Conservation (phyloP, 208 protist species). For the Acanthamoeba culbertsoni region DNA sequence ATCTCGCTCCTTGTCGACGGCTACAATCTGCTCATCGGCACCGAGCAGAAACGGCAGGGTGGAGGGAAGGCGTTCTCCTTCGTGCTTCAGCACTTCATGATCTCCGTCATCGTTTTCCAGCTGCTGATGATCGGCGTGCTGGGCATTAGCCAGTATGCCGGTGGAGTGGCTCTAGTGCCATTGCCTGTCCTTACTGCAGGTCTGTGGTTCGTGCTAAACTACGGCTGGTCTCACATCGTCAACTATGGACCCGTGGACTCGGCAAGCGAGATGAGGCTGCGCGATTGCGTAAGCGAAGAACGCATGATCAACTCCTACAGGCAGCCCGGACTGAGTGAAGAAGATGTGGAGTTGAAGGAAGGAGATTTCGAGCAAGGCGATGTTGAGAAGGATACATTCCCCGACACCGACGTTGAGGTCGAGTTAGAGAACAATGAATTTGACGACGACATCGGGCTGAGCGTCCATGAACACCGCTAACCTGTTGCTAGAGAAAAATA, state of each 20-base stretch:
- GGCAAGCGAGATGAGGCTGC: neutral
- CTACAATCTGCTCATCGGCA: neutral
- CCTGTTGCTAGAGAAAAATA: too few species aligned
- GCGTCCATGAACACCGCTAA: too few species aligned
- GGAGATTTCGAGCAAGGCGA: too few species aligned
- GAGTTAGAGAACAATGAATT: too few species aligned
- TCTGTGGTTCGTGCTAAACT: constrained; percentile 22
- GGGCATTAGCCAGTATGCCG: neutral
- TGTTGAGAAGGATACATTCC: neutral
- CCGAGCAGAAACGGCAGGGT: constrained; percentile 25
- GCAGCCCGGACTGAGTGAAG: neutral
- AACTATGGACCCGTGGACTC: neutral
- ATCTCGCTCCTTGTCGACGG: neutral
- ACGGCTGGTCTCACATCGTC: constrained; percentile 26
- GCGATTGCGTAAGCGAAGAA: neutral
- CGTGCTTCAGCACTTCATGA: constrained; percentile 8
- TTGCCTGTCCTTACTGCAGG: neutral
- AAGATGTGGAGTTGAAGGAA: too few species aligned
- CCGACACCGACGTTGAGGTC: too few species aligned
- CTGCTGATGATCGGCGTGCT: constrained; percentile 13
- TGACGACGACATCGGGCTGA: too few species aligned
- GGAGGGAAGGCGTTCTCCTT: constrained; percentile 25
- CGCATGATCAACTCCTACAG: neutral
- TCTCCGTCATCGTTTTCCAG: neutral
- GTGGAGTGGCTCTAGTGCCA: neutral